Percentiles rank a stretch among this genome's conserved stretches.
phyloP scores from a whole-genome alignment of 1,284 basidiomycete genomes.

The Tylopilus orsonianus region DNA sequence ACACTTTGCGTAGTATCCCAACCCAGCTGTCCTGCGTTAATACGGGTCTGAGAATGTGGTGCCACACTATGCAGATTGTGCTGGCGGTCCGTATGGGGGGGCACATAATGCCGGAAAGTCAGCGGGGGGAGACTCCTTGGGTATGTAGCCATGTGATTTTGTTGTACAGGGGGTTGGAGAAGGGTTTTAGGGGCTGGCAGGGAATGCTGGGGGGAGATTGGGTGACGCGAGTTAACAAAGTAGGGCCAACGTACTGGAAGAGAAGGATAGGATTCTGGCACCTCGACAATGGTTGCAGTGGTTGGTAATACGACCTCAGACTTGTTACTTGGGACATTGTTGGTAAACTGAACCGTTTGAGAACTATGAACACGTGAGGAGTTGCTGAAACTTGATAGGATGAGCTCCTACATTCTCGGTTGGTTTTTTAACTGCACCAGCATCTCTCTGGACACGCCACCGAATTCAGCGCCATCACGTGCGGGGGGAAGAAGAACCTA shows the following conservation, averaged over 20 bases:
- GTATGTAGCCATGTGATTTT: not conserved
- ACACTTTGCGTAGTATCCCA: conserved; percentile 16
- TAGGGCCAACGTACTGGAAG: conserved; percentile 14
- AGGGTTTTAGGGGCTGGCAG: not conserved
- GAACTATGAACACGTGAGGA: conserved; percentile 14
- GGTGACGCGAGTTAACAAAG: conserved; percentile 7
- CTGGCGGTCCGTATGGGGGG: not conserved
- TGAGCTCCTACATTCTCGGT: conserved; percentile 17
- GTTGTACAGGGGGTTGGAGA: conserved; percentile 10
- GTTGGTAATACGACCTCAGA: conserved; percentile 28
- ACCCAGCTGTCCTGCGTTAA: conserved; percentile 6
- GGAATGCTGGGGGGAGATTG: conserved; percentile 13
- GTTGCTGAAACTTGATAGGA: not conserved
- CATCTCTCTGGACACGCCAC: conserved; percentile 14
- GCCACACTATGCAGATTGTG: not conserved
- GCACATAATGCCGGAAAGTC: conserved; percentile 9
- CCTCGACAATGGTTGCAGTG: conserved; percentile 34
- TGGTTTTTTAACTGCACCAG: conserved; percentile 22
- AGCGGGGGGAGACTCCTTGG: conserved; percentile 5
- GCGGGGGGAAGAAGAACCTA: conserved; percentile 21
- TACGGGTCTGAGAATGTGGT: conserved; percentile 4
- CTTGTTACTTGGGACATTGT: conserved; percentile 9
- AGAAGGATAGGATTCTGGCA: conserved; percentile 21
- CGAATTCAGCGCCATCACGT: conserved; percentile 2
- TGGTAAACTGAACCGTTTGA: conserved; percentile 14